Conservation (phyloP, 345 rosid genomes). For the Nephelium lappaceum region DNA sequence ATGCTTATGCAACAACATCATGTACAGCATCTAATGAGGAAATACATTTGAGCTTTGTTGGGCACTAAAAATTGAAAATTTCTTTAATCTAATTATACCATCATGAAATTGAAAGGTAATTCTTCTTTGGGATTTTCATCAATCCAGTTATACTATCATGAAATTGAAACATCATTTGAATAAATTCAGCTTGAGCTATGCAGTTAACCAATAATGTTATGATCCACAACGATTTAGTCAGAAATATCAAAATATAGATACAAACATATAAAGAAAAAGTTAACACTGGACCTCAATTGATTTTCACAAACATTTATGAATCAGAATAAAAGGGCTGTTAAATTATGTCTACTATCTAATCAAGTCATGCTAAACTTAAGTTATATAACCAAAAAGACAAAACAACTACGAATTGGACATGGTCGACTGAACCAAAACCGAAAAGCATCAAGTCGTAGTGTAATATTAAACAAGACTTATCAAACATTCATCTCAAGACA, state of each 20-base stretch:
- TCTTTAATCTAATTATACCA: not conserved
- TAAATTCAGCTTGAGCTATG: not conserved
- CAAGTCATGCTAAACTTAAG: not conserved
- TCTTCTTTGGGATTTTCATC: not conserved
- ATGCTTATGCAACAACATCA: slow-evolving; percentile 1
- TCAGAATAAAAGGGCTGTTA: not conserved
- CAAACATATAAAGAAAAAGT: not conserved
- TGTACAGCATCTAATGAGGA: not conserved
- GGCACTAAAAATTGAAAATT: not conserved
- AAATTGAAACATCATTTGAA: not conserved
- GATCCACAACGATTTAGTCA: not conserved
- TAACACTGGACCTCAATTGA: not conserved
- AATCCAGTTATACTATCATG: not conserved
- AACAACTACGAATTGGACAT: not conserved
- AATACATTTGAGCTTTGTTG: not conserved
- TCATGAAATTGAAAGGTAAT: not conserved
- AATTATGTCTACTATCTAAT: not conserved
- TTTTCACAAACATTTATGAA: not conserved
- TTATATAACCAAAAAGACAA: not conserved
- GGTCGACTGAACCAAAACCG: not conserved
- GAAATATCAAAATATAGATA: not conserved
- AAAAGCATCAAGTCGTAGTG: not conserved
- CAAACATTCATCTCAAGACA: slow-evolving; percentile 17
- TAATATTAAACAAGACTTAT: not conserved
- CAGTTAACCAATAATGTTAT: not conserved